These are phyloP conservation scores for Carex scoparia DNA, from an alignment of 176 grass and related monocot species.

Conservation along the genomic window DNA sequence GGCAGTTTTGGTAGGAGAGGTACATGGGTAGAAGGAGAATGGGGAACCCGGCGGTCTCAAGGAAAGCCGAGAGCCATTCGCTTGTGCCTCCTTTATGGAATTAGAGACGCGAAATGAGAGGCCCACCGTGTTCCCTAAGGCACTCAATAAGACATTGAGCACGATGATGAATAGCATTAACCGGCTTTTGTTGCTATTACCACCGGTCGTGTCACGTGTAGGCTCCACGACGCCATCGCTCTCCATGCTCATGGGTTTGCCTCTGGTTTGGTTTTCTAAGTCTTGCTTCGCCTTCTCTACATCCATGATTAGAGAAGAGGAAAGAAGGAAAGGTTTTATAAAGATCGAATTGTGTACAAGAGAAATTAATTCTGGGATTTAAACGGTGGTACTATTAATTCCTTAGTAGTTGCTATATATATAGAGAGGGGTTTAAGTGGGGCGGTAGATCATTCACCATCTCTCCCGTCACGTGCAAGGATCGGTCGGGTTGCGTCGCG, in stretches of 20 bases:
- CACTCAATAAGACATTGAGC: slow-evolving; percentile 48
- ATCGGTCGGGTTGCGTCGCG: not conserved
- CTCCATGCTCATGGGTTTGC: not conserved
- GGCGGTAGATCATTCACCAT: not conserved
- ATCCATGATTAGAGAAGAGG: not conserved
- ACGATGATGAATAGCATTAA: slow-evolving; percentile 31
- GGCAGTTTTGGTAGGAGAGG: slow-evolving; percentile 30
- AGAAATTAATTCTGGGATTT: not conserved
- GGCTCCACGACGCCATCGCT: not conserved
- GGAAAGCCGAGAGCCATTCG: slow-evolving; percentile 49
- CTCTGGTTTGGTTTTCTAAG: not conserved
- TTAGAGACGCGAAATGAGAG: slow-evolving; percentile 58
- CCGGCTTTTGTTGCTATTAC: not conserved
- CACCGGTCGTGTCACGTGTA: not conserved
- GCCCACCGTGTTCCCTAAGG: slow-evolving; percentile 45
- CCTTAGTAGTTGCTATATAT: not conserved
- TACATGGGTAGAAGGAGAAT: slow-evolving; percentile 38
- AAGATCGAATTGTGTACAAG: not conserved
- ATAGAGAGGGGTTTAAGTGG: not conserved
- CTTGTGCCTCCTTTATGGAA: slow-evolving; percentile 48
- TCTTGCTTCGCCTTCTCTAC: slow-evolving; percentile 14
- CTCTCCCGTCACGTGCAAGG: not conserved
- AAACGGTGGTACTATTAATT: not conserved
- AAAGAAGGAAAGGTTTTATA: not conserved
- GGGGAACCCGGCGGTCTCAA: slow-evolving; percentile 54